Percentiles rank a stretch among this genome's conserved stretches.
Evolutionary conservation across 371 early-diverging fungal genomes (phyloP).

Genomic region (Apophysomyces trapeziformis): DNA sequence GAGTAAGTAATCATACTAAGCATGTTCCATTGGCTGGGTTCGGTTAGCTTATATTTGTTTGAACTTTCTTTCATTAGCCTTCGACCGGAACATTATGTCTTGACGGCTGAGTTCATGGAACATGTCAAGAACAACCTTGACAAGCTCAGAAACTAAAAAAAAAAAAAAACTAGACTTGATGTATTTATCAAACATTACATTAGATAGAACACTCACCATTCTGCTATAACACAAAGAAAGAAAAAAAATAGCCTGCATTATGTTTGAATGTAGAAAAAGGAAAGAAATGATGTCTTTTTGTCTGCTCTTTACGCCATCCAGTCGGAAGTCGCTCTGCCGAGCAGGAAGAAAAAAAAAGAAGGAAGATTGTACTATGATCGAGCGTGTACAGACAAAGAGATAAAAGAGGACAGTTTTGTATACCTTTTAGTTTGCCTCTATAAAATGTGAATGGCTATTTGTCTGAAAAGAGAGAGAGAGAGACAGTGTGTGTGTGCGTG

Average conservation of each 20-base stretch:
- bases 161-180: background rate
- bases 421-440: too few relatives aligned
- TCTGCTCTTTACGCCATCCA: background rate
- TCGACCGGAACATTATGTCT: slow-evolving; percentile 75
- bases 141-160: slow-evolving; percentile 27
- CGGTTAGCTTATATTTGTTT: slow-evolving; percentile 9
- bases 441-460: too few relatives aligned
- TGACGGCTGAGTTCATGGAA: slow-evolving; percentile 80
- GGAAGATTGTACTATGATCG: too few relatives aligned
- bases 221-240: background rate
- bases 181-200: background rate
- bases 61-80: slow-evolving; percentile 37
- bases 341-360: too few relatives aligned
- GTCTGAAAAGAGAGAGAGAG: too few relatives aligned
- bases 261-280: too few relatives aligned
- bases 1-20: slow-evolving; percentile 34
- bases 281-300: background rate
- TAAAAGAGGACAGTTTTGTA: too few relatives aligned
- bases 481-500: too few relatives aligned
- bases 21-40: background rate
- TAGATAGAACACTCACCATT: background rate
- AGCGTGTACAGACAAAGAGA: too few relatives aligned
- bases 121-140: slow-evolving; percentile 71
- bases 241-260: too few relatives aligned
- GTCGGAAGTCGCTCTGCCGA: too few relatives aligned